Percentiles rank a stretch among this genome's conserved stretches.
Conservation (phyloP, 495 filamentous ascomycete genomes). For the Hyaloscypha hepaticicola region DNA sequence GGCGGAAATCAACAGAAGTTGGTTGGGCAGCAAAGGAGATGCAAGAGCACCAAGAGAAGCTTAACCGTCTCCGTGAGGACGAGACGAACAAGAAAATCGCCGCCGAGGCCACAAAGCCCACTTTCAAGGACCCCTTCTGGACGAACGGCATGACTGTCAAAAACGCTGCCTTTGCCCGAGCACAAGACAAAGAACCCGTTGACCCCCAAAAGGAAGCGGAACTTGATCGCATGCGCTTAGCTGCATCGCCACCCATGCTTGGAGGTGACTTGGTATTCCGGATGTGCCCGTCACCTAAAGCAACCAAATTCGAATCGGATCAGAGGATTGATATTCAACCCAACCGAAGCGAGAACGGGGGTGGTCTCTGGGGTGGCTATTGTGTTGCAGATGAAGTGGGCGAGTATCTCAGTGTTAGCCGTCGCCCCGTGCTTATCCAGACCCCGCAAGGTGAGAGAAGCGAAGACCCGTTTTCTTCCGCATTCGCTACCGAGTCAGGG, state of each 20-base stretch:
- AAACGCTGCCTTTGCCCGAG: slow-evolving; percentile 35
- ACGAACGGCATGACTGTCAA: slow-evolving; percentile 32
- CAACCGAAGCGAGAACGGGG: slow-evolving; percentile 45
- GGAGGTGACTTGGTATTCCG: slow-evolving; percentile 74
- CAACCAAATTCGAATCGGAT: slow-evolving; percentile 72
- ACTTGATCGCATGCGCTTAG: slow-evolving; percentile 49
- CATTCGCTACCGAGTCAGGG: slow-evolving; percentile 17
- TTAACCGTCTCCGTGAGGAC: slow-evolving; percentile 33
- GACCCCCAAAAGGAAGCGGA: slow-evolving; percentile 37
- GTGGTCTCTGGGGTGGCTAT: slow-evolving; percentile 70
- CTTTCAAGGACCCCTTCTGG: slow-evolving; percentile 41
- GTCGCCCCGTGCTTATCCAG: slow-evolving; percentile 30
- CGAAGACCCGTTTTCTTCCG: slow-evolving; percentile 31
- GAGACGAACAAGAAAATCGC: slow-evolving; percentile 34
- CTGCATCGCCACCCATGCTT: slow-evolving; percentile 76
- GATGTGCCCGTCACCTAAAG: slow-evolving; percentile 72
- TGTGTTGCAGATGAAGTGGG: slow-evolving; percentile 44
- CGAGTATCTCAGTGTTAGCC: slow-evolving; percentile 39
- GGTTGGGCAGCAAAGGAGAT: slow-evolving; percentile 46
- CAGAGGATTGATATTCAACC: slow-evolving; percentile 49
- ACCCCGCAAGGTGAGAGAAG: slow-evolving; percentile 25
- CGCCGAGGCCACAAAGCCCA: slow-evolving; percentile 33
- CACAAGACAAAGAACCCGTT: slow-evolving; percentile 44
- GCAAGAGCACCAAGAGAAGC: slow-evolving; percentile 42
- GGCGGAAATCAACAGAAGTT: slow-evolving; percentile 46